phyloP scores from a whole-genome alignment of 2,329 filamentous ascomycete genomes.

The Fusarium anthophilum region DNA sequence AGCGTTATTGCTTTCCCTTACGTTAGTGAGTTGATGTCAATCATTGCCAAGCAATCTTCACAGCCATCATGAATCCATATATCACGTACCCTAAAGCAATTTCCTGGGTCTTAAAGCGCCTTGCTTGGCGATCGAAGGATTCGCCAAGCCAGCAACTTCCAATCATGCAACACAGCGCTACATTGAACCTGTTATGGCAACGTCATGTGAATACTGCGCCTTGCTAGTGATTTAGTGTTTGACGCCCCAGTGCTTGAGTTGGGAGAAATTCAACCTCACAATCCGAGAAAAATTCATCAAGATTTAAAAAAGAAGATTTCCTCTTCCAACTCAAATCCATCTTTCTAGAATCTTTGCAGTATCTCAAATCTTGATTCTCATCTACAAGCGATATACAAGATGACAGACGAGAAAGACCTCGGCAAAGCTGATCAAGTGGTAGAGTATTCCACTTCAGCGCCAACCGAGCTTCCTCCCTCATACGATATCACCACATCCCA shows the following conservation, averaged over 20 bases:
- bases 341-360: background rate
- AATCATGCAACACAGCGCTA: background rate
- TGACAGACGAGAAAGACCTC: background rate
- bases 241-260: background rate
- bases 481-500: conserved; percentile 1
- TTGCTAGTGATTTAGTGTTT: background rate
- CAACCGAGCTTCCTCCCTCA: conserved; percentile 2
- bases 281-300: rapidly evolving
- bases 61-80: background rate
- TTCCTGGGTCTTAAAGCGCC: background rate
- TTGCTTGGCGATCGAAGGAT: background rate
- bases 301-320: background rate
- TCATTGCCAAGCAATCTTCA: background rate
- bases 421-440: background rate
- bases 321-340: rapidly evolving
- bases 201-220: conserved; percentile 10
- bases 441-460: background rate
- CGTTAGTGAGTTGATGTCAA: background rate
- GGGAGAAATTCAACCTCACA: background rate
- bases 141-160: conserved; percentile 1
- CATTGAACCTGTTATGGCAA: background rate
- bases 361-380: background rate
- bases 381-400: background rate
- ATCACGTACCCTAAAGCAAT: background rate
- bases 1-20: too few relatives aligned